Percentiles rank a stretch among this genome's conserved stretches.
phyloP scores from a whole-genome alignment of 257 asterid genomes.

The Verbena officinalis region DNA sequence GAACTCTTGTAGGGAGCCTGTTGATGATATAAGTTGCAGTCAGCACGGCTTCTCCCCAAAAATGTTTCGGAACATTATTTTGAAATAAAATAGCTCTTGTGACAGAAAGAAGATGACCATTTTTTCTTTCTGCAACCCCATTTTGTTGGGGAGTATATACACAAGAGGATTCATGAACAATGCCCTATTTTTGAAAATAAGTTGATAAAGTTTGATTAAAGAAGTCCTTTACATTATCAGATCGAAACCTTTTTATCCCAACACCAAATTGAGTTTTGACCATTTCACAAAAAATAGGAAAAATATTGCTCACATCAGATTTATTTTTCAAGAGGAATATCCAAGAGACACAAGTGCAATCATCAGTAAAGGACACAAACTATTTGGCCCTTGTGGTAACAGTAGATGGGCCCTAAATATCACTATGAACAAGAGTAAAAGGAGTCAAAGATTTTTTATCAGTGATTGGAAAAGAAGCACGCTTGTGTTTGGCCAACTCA shows the following conservation, averaged over 20 bases:
- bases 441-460: too few species aligned
- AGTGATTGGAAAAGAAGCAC: neutral
- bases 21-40: too few species aligned
- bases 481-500: neutral
- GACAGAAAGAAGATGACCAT: too few species aligned
- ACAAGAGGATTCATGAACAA: too few species aligned
- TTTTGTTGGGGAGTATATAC: neutral
- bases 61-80: too few species aligned
- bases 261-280: conserved; percentile 1
- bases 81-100: too few species aligned
- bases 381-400: neutral
- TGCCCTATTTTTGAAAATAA: neutral
- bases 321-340: neutral
- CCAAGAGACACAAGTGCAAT: neutral
- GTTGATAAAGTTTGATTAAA: neutral
- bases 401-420: neutral
- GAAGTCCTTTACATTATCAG: neutral
- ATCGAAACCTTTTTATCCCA: neutral
- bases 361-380: neutral
- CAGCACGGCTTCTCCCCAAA: too few species aligned
- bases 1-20: too few species aligned
- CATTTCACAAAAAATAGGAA: neutral
- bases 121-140: neutral
- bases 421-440: neutral
- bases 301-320: neutral